Evolutionary conservation across 2,329 filamentous ascomycete genomes (phyloP).

Genomic region (Fusarium sp.): DNA sequence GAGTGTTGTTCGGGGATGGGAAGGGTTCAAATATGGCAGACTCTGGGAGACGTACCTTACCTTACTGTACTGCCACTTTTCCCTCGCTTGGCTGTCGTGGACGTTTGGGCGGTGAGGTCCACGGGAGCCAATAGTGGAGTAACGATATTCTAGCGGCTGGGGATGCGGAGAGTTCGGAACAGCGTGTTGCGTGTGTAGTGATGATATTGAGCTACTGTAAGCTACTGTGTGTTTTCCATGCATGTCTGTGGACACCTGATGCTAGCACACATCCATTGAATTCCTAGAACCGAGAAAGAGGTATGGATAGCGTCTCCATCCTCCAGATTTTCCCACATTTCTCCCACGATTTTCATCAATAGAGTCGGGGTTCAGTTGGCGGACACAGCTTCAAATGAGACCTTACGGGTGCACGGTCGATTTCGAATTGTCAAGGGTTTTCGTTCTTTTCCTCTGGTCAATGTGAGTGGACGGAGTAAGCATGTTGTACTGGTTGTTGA

Average conservation of each 20-base stretch:
- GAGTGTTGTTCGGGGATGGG: slow-evolving; percentile 17
- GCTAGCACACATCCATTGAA: not conserved
- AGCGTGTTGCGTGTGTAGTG: not conserved
- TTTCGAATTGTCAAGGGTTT: not conserved
- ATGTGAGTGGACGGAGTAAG: not conserved
- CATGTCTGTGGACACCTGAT: slow-evolving; percentile 32
- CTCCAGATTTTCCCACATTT: slow-evolving; percentile 22
- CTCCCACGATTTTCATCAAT: slow-evolving; percentile 4
- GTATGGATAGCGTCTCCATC: not conserved
- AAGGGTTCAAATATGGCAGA: slow-evolving; percentile 37
- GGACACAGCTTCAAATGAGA: slow-evolving; percentile 2
- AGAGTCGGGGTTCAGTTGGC: not conserved
- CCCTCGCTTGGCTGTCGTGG: slow-evolving; percentile 13
- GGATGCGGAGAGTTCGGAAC: slow-evolving; percentile 33
- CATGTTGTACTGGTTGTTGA: not conserved
- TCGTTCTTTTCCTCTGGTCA: not conserved
- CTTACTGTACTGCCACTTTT: slow-evolving; percentile 16
- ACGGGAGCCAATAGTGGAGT: slow-evolving; percentile 38
- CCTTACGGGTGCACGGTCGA: not conserved
- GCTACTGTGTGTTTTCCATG: slow-evolving; percentile 22
- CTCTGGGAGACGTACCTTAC: slow-evolving; percentile 7
- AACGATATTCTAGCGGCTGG: slow-evolving; percentile 38
- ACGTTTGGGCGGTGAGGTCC: slow-evolving; percentile 34
- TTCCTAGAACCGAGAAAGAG: slow-evolving; percentile 10
- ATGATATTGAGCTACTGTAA: slow-evolving; percentile 14